Evolutionary conservation across 2,329 filamentous ascomycete species (phyloP), one percentile per base, ranked within the genome.

Genomic region (Hypoxylon sp.): DNA sequence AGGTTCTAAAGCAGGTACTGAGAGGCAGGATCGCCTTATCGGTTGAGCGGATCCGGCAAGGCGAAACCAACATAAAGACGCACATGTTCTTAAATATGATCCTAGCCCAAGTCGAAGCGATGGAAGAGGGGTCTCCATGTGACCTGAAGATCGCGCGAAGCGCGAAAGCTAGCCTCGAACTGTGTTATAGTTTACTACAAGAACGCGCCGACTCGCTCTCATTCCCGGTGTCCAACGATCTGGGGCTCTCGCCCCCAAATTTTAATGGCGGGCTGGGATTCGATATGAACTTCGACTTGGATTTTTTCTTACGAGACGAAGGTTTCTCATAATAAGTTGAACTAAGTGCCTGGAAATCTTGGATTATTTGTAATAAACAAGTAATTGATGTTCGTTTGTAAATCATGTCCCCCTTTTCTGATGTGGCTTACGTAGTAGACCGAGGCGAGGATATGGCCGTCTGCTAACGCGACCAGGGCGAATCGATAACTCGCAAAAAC

Each of bases 11-110:
- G 59, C 62, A 74, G 19, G 66, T 71, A 0, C 44, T 81, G 7
- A 30, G 57, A 6, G 71, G 73, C 15, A 65, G 78, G 59, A 57
- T 76, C 1, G 49, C 59, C 1, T 39, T 78, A 1, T 69, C 75
- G 1, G 65, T 64, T 22, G 71, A 75, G 43, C 71, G 80, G 1
- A 74, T 82, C 41, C 71, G 71, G 0, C 67, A 73, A 8, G 79
- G 77, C 4, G 81, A 83, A 63, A 82, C 79, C 1, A 83, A 82
- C 20, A 74, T 82, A 49, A 82, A 82, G 69, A 72, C 68, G 0
- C 76, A 79, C 39, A 71, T 82, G 64, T 80, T 82, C 48, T 56
- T 79, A 2, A 70, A 64, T 6, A 78, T 81, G 70, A 72, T 79
- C 1, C 50, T 80, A 7, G 79, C 76, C 0, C 78, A 83, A 55